These are phyloP conservation scores for Deuterostichococcus epilithicus DNA, from an alignment of 139 green algal species.

Conservation along the genomic window DNA sequence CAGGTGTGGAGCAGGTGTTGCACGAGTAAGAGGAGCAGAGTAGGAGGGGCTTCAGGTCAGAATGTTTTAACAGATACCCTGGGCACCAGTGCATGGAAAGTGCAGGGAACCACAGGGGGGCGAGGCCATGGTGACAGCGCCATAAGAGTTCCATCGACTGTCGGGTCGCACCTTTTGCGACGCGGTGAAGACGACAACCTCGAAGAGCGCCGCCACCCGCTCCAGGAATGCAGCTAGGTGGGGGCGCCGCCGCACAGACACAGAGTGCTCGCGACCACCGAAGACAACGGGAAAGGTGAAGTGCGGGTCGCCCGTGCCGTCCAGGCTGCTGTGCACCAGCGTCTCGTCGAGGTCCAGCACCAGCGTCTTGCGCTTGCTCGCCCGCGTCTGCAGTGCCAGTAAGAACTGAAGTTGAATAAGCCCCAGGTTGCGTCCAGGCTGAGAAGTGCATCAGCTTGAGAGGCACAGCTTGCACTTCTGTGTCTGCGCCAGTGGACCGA, in stretches of 20 bases:
- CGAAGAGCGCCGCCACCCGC: conserved; percentile 60
- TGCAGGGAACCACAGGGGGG: no score
- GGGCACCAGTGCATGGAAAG: no score
- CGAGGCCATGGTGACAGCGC: no score
- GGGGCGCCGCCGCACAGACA: conserved; percentile 67
- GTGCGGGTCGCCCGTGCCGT: conserved; percentile 47
- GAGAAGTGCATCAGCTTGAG: no score
- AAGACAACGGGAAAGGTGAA: conserved; percentile 77
- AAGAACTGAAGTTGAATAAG: no score
- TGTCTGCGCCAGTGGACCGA: no score
- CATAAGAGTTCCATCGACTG: background rate
- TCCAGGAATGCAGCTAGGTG: conserved; percentile 69
- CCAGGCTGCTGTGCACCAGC: conserved; percentile 85
- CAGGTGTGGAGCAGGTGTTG: no score
- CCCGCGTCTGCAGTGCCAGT: conserved; percentile 26
- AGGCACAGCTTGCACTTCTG: no score
- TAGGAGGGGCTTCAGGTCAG: no score
- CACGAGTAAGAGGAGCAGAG: no score
- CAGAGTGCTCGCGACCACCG: conserved; percentile 52
- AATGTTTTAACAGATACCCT: no score
- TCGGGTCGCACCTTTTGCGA: conserved; percentile 30
- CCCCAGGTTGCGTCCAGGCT: no score
- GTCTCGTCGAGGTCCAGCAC: conserved; percentile 98
- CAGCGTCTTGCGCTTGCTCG: conserved; percentile 62
- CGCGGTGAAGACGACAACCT: conserved; percentile 85